Evolutionary conservation across 1,284 basidiomycete species (phyloP).

Genomic region (Rugosomyces carneus): DNA sequence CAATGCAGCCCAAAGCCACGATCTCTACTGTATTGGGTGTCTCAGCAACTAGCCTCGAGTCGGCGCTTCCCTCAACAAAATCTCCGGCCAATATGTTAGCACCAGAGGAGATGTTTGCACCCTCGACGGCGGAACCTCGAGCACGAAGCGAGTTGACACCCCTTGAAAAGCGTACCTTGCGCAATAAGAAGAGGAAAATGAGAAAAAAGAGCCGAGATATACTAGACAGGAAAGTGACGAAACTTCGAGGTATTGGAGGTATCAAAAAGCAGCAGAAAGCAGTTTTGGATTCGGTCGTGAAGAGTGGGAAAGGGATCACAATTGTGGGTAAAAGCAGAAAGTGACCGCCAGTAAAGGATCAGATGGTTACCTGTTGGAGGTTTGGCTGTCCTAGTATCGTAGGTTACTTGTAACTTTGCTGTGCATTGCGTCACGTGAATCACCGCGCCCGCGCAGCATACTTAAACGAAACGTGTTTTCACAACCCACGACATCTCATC

Average conservation of each 20-base stretch:
- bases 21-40: conserved; percentile 87
- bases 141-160: conserved; percentile 82
- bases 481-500: background rate
- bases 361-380: too few relatives aligned
- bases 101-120: conserved; percentile 86
- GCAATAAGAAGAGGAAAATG: conserved; percentile 70
- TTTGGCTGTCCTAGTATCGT: too few relatives aligned
- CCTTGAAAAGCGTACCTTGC: conserved; percentile 70
- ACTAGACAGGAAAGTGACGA: conserved; percentile 62
- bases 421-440: background rate
- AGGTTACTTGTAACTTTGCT: too few relatives aligned
- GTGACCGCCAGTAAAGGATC: conserved; percentile 14
- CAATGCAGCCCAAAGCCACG: conserved; percentile 73
- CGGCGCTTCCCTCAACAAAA: conserved; percentile 81
- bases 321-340: conserved; percentile 73
- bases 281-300: conserved; percentile 74
- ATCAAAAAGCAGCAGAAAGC: conserved; percentile 79
- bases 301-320: conserved; percentile 81
- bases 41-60: conserved; percentile 83
- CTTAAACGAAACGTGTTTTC: background rate
- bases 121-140: conserved; percentile 48
- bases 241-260: conserved; percentile 36
- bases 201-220: conserved; percentile 67
- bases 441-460: background rate
- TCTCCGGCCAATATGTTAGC: conserved; percentile 81